Conservation (phyloP, 345 rosid species). For the Theobroma cacao region DNA sequence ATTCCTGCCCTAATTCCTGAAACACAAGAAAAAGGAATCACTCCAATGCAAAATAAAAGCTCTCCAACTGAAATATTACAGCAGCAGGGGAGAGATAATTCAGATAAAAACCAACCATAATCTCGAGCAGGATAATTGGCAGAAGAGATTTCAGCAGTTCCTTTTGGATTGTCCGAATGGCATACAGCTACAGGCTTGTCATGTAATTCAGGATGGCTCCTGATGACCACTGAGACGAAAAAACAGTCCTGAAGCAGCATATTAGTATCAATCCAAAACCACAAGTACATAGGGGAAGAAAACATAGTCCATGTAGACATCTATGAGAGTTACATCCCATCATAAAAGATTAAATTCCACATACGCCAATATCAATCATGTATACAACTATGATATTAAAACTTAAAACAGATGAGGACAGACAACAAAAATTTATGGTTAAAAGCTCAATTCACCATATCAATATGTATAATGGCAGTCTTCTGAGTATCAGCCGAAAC, state of each 20-base stretch:
- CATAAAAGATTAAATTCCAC: constrained; percentile 3
- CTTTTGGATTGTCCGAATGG: constrained; percentile 88
- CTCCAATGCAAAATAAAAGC: constrained; percentile 15
- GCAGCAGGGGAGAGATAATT: constrained; percentile 21
- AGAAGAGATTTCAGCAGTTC: constrained; percentile 97
- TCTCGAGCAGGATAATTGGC: constrained; percentile 93
- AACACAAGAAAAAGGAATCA: constrained; percentile 9
- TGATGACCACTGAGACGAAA: constrained; percentile 88
- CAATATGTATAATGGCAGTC: constrained; percentile 68
- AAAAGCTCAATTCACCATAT: constrained; percentile 57
- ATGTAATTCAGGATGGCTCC: constrained; percentile 60
- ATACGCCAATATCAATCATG: background rate
- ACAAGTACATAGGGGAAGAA: background rate
- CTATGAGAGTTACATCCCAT: background rate
- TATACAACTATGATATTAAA: background rate
- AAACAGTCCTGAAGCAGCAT: constrained; percentile 77
- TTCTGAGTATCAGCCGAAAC: constrained; percentile 35
- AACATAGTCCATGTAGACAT: background rate
- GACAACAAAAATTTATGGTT: background rate
- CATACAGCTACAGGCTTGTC: constrained; percentile 90
- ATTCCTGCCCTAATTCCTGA: constrained; percentile 88
- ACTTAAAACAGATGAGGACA: background rate
- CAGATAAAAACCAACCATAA: constrained; percentile 57
- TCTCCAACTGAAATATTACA: constrained; percentile 4
- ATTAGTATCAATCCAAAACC: constrained; percentile 19